Conservation (phyloP, 345 rosid species). For the Alliaria petiolata region DNA sequence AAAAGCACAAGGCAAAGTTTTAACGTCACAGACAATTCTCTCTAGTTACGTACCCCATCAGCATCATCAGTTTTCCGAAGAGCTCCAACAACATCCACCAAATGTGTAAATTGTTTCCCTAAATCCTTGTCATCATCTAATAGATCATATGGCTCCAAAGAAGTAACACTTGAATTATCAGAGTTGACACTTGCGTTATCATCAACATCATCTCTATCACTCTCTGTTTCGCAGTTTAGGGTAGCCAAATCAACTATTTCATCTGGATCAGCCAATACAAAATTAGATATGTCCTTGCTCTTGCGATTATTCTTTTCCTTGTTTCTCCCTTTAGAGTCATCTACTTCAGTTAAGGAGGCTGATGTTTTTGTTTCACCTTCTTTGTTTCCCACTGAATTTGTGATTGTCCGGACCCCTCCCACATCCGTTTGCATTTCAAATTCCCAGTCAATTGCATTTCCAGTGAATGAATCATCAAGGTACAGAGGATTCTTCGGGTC, state of each 20-base stretch:
- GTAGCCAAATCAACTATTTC: conserved; percentile 82
- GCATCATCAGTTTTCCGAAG: conserved; percentile 85
- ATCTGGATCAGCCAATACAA: conserved; percentile 70
- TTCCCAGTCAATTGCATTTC: conserved; percentile 83
- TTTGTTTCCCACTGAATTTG: conserved; percentile 26
- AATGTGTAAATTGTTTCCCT: conserved; percentile 61
- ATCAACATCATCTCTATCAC: conserved; percentile 54
- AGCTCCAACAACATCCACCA: conserved; percentile 91
- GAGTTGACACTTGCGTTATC: conserved; percentile 62
- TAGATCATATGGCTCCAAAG: conserved; percentile 89
- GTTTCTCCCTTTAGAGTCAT: conserved; percentile 21
- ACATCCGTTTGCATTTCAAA: conserved; percentile 46
- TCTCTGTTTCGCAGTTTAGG: conserved; percentile 50
- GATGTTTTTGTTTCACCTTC: conserved; percentile 34
- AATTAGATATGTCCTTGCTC: conserved; percentile 41
- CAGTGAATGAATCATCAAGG: conserved; percentile 75
- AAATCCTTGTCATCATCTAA: conserved; percentile 80
- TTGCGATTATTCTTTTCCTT: conserved; percentile 34
- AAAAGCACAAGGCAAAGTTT: background rate
- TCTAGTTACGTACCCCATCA: conserved; percentile 69
- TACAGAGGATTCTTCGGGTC: conserved; percentile 87
- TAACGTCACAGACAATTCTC: conserved; percentile 9
- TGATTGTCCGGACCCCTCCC: conserved; percentile 30
- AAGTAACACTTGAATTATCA: conserved; percentile 67
- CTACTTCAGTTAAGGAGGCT: conserved; percentile 29